Percentiles rank a stretch among this genome's conserved stretches.
These are phyloP conservation scores for Elsinoe perseae DNA, from an alignment of 2,329 filamentous ascomycete species.

Conservation along the genomic window DNA sequence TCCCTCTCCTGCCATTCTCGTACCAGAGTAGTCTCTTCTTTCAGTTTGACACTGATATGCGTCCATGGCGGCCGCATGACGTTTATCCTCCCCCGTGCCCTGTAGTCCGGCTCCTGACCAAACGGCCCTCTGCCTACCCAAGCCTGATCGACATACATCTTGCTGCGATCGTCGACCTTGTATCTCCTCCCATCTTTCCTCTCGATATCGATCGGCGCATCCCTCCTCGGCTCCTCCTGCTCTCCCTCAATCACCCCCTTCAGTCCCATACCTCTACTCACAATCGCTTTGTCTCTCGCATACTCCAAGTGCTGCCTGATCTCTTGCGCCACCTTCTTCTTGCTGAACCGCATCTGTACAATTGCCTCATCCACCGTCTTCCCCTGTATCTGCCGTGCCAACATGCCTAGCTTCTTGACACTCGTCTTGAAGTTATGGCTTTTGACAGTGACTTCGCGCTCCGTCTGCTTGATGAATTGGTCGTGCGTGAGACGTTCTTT, in stretches of 20 bases:
- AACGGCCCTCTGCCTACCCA: slow-evolving; percentile 78
- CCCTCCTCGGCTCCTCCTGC: slow-evolving; percentile 18
- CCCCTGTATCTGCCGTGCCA: slow-evolving; percentile 81
- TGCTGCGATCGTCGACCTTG: slow-evolving; percentile 63
- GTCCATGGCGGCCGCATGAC: slow-evolving; percentile 64
- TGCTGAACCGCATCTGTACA: slow-evolving; percentile 87
- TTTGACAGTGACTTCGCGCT: slow-evolving; percentile 52
- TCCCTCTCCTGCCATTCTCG: slow-evolving; percentile 70
- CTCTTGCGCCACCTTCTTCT: slow-evolving; percentile 83
- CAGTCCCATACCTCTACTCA: slow-evolving; percentile 77
- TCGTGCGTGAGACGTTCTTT: slow-evolving; percentile 59
- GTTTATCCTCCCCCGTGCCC: slow-evolving; percentile 66
- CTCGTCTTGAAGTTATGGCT: slow-evolving; percentile 73
- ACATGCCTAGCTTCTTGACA: slow-evolving; percentile 80
- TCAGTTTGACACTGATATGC: slow-evolving; percentile 69
- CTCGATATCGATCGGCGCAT: slow-evolving; percentile 51
- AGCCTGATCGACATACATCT: slow-evolving; percentile 82
- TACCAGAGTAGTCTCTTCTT: slow-evolving; percentile 87
- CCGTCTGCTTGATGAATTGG: slow-evolving; percentile 60
- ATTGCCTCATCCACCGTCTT: slow-evolving; percentile 94
- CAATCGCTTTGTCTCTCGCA: slow-evolving; percentile 73
- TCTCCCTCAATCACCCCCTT: slow-evolving; percentile 20
- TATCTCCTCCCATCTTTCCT: slow-evolving; percentile 69
- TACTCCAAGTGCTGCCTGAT: slow-evolving; percentile 71
- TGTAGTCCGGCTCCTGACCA: slow-evolving; percentile 56